Evolutionary conservation across 2,329 filamentous ascomycete species (phyloP), one percentile per base, ranked within the genome.

Genomic region (Ophiosphaerella herpotricha): DNA sequence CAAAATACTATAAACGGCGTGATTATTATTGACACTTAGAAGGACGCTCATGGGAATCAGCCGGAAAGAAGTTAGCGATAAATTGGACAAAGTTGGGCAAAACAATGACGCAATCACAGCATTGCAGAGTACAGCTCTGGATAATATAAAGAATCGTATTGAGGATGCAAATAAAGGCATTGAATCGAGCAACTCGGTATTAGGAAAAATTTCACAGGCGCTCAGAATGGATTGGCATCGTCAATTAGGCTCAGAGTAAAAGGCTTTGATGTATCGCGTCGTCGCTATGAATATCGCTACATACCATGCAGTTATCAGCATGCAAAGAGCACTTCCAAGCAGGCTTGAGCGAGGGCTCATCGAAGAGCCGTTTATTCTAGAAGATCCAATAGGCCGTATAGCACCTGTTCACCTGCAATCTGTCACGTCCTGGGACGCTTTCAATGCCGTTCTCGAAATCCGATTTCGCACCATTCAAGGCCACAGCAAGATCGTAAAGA

Each of bases 321-420:
- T 57, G 21, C 55, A 52, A 40, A 16, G 39, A 6, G n/a, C 41
- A 9, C 33, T 57, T 1, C 47, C 58, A 11, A 48, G 42, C 33
- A 34, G 38, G 2, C 37, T 53, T 4, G 47, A 57, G 18, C 39
- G 49, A 12, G 18, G 38, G 0, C 31, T 57, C 1, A 48, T 54
- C 7, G 46, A 61, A 29, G 50, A 59, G 8, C 54, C 58, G 5
- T 52, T 59, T 29, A 45, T 57, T 11, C 36, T 61, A 1, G 58
- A 61, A 44, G 54, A 61, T 35, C 41, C 56, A 1, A 50, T 59
- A 4, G 58, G 56, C 5, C 51, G 58, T 1, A 48, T 55, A 3
- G 56, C 56, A 1, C 56, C 58, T 6, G 50, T 61, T 5, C 56
- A 57, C 39, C 43, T 59, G 2, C 49, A 54, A 26, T 61, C 54